Evolutionary conservation across 495 filamentous ascomycete genomes (phyloP).

Genomic region (Tuber umbilicatum): DNA sequence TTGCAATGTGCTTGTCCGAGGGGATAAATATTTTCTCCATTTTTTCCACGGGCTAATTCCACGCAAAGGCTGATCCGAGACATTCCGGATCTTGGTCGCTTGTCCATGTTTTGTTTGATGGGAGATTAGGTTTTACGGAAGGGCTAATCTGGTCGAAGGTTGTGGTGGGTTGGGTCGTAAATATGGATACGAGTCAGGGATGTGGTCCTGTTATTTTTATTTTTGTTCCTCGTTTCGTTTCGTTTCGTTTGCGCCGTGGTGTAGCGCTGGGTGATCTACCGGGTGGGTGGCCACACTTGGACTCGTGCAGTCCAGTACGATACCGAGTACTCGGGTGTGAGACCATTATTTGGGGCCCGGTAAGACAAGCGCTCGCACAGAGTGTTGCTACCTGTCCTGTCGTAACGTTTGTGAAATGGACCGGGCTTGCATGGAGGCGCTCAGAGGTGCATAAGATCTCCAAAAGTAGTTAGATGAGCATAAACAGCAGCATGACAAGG

Average conservation of each 20-base stretch:
- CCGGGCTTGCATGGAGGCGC: too few species aligned
- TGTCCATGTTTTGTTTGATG: background rate
- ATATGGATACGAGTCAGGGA: too few species aligned
- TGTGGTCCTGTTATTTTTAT: background rate
- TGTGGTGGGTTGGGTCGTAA: background rate
- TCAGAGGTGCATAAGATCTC: too few species aligned
- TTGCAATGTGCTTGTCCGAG: background rate
- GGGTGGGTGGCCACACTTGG: too few species aligned
- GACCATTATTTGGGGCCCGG: too few species aligned
- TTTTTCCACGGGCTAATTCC: background rate
- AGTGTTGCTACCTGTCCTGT: too few species aligned
- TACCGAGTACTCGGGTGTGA: too few species aligned
- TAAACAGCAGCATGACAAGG: too few species aligned
- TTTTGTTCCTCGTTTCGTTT: background rate
- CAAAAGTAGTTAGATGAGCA: too few species aligned
- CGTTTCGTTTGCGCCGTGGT: background rate
- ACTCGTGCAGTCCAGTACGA: too few species aligned
- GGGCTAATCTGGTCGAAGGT: background rate
- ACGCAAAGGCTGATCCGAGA: background rate
- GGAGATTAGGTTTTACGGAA: background rate
- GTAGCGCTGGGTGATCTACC: background rate
- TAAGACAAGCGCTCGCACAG: too few species aligned
- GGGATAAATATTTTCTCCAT: background rate
- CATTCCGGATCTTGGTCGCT: background rate
- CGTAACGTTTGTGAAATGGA: too few species aligned